Evolutionary conservation across 305 asterid genomes (phyloP).

Genomic region (Fraxinus ornus): DNA sequence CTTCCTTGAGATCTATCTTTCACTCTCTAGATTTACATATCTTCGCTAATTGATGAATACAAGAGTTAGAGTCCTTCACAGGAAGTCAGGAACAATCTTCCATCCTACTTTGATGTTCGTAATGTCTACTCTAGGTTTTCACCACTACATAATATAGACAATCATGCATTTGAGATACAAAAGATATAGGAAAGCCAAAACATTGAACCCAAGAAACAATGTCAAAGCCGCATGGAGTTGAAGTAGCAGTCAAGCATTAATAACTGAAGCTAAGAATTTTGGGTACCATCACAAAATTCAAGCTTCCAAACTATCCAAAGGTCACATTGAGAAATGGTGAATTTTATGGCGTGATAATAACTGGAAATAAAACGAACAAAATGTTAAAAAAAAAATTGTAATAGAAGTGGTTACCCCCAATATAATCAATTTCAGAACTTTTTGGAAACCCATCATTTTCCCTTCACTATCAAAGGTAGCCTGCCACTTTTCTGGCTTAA

Average conservation of each 20-base stretch:
- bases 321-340: not conserved
- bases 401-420: constrained; percentile 66
- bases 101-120: not conserved
- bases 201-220: constrained; percentile 6
- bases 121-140: not conserved
- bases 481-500: constrained; percentile 97
- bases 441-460: constrained; percentile 78
- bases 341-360: constrained; percentile 12
- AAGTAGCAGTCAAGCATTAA: not conserved
- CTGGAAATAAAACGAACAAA: constrained; percentile 12
- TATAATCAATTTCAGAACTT: constrained; percentile 80
- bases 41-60: not conserved
- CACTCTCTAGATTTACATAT: not conserved
- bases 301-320: not conserved
- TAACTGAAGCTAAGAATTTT: not conserved
- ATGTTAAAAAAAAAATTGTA: constrained; percentile 7
- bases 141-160: constrained; percentile 5
- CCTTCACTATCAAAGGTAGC: constrained; percentile 83
- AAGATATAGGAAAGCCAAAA: not conserved
- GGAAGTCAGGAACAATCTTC: not conserved
- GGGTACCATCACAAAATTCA: not conserved
- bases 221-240: constrained; percentile 10
- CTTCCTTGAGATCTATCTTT: not conserved
- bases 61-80: not conserved
- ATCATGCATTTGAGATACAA: not conserved